Evolutionary conservation across 2,329 filamentous ascomycete species (phyloP), one percentile per base, ranked within the genome.

Genomic region (Calcarisporium arbuscula): DNA sequence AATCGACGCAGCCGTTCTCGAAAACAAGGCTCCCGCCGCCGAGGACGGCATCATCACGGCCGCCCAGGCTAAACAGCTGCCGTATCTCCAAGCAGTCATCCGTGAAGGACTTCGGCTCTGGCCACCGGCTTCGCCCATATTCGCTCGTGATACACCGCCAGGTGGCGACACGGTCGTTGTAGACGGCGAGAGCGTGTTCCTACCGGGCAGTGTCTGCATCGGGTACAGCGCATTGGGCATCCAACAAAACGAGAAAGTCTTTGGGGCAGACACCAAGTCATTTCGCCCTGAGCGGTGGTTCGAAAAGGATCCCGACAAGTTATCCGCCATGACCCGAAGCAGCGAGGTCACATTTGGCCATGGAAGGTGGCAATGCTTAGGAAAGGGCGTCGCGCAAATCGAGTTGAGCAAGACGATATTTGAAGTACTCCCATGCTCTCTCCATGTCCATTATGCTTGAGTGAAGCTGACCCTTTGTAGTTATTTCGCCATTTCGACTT

Each of bases 31-130:
- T 3, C 18, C 66, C 58, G 7, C 32, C 73, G 19, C 61, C 70
- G 18, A 65, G 66, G 45, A 47, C 74, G 48, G 43, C 19, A 28
- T 43, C 18, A 48, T 62, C n/a, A 46, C 54, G 0, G 35, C 42
- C 25, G 47, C 51, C 2, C 58, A 68, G 42, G 58, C 58, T 1
- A 53, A 56, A 12, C 43, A 45, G 4, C 52, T 73, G 6, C 61
- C 58, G 0, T 68, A 62, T 37, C 50, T 68, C 0, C 56, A 61
- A 35, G 64, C 71, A 2, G 54, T 68, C 25, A 67, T 75, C 42
- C 56, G 64, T 7, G 68, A 74, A 41, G 56, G 50, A 2, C 40
- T 60, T 18, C 50, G 56, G 16, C 50, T 57, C 23, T 46, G 41
- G 36, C 49, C 52, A 6, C 53, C 54, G 7, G 47, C 50, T 3